phyloP scores from a whole-genome alignment of 2,329 filamentous ascomycete genomes.

The Biscogniauxia marginata region DNA sequence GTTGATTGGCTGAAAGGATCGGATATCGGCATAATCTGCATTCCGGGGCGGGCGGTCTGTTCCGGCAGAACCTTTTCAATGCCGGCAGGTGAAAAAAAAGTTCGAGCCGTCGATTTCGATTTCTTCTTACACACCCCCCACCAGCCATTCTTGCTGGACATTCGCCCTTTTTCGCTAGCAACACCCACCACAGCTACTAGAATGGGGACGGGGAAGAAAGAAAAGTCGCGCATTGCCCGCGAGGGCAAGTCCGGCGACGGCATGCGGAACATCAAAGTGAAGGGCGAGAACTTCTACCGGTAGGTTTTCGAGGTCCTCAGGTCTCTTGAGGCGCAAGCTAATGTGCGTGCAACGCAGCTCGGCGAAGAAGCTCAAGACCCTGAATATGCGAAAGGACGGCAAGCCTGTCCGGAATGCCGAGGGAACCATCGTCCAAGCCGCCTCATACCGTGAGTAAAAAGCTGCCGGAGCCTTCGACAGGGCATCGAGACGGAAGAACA shows the following conservation, averaged over 20 bases:
- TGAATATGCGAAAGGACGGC: conserved; percentile 90
- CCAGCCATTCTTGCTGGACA: conserved; percentile 20
- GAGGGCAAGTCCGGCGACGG: conserved; percentile 84
- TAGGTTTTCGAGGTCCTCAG: conserved; percentile 37
- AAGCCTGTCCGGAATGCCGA: conserved; percentile 77
- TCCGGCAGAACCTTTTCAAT: conserved; percentile 2
- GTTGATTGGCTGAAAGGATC: neutral
- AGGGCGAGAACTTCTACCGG: conserved; percentile 99
- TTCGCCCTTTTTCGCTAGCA: conserved; percentile 17
- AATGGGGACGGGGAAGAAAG: conserved; percentile 94
- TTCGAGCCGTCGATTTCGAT: too few species aligned
- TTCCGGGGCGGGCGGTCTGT: neutral
- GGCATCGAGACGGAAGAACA: neutral
- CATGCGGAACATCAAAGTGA: conserved; percentile 86
- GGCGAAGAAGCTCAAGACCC: conserved; percentile 83
- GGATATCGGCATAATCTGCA: neutral
- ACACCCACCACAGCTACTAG: conserved; percentile 23
- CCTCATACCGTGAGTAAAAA: conserved; percentile 58
- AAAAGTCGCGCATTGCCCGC: conserved; percentile 75
- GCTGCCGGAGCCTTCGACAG: neutral
- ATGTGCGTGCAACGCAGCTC: conserved; percentile 34
- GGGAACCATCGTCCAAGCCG: conserved; percentile 82
- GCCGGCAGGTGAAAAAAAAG: neutral
- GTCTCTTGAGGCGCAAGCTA: neutral
- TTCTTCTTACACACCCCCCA: conserved; percentile 3